Conservation (phyloP, 2,329 filamentous ascomycete genomes). For the Neonectria hederae region DNA sequence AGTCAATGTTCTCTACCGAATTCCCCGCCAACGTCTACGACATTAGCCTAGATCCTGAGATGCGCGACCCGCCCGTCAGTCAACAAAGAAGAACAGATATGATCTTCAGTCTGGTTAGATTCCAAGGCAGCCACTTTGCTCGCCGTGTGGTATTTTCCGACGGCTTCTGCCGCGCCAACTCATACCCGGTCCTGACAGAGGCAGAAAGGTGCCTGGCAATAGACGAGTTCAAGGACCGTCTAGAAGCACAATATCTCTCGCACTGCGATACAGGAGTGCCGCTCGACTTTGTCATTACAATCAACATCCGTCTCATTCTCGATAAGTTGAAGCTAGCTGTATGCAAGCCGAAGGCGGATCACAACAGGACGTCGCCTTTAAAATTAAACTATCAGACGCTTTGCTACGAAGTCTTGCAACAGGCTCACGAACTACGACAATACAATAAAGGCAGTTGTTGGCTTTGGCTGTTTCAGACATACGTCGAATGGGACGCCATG, state of each 20-base stretch:
- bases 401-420: constrained; percentile 20
- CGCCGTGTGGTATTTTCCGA: constrained; percentile 13
- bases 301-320: not conserved
- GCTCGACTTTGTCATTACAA: constrained; percentile 9
- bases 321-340: too few species aligned
- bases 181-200: not conserved
- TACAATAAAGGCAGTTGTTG: constrained; percentile 13
- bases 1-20: not conserved
- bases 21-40: constrained; percentile 10
- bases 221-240: not conserved
- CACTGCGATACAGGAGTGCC: constrained; percentile 3
- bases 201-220: constrained; percentile 3
- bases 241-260: constrained; percentile 4
- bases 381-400: not conserved
- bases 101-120: constrained; percentile 4
- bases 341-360: not conserved
- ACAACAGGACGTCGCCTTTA: not conserved
- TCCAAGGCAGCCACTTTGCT: constrained; percentile 1
- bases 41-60: not conserved
- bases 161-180: not conserved
- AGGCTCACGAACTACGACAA: constrained; percentile 13
- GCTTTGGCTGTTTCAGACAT: constrained; percentile 8
- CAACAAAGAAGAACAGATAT: constrained; percentile 11
- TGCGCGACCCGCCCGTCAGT: not conserved
- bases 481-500: constrained; percentile 16